These are phyloP conservation scores for Metschnikowia cerradonensis DNA, from an alignment of 805 yeast species.

Conservation along the genomic window DNA sequence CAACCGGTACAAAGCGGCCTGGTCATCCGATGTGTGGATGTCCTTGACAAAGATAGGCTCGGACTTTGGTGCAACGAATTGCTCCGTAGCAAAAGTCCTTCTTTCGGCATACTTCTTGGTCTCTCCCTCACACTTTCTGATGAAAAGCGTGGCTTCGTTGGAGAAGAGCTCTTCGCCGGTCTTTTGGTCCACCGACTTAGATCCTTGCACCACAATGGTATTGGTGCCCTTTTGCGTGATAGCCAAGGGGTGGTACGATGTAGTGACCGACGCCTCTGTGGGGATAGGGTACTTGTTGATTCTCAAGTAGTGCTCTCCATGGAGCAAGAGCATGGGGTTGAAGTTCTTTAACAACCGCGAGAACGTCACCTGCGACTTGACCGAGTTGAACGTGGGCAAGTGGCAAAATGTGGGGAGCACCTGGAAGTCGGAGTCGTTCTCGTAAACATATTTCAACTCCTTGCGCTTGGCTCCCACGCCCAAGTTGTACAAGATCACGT, in stretches of 20 bases:
- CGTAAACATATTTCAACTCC: slow-evolving; percentile 78
- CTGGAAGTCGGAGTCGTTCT: slow-evolving; percentile 71
- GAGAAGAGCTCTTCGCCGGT: slow-evolving; percentile 70
- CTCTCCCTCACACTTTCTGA: slow-evolving; percentile 67
- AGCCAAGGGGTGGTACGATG: slow-evolving; percentile 65
- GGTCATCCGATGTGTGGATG: slow-evolving; percentile 59
- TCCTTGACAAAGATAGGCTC: slow-evolving; percentile 64
- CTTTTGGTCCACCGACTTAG: slow-evolving; percentile 60
- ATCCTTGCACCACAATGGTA: slow-evolving; percentile 72
- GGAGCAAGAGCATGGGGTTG: slow-evolving; percentile 84
- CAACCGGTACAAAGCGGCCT: slow-evolving; percentile 85
- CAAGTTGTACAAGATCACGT: slow-evolving; percentile 78
- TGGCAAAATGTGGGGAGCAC: slow-evolving; percentile 89
- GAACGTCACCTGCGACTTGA: slow-evolving; percentile 53
- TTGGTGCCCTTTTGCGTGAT: slow-evolving; percentile 83
- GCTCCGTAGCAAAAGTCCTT: slow-evolving; percentile 56
- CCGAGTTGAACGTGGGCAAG: slow-evolving; percentile 72
- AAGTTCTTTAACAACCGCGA: slow-evolving; percentile 67
- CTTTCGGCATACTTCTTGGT: slow-evolving; percentile 47
- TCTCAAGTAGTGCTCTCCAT: slow-evolving; percentile 92
- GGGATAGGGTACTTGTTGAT: slow-evolving; percentile 76
- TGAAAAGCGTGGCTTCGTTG: slow-evolving; percentile 80
- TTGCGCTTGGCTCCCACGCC: slow-evolving; percentile 81
- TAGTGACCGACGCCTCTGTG: slow-evolving; percentile 57
- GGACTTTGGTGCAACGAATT: slow-evolving; percentile 56